Evolutionary conservation across 2,329 filamentous ascomycete species (phyloP).

Genomic region (Arthrobotrys sinensis): DNA sequence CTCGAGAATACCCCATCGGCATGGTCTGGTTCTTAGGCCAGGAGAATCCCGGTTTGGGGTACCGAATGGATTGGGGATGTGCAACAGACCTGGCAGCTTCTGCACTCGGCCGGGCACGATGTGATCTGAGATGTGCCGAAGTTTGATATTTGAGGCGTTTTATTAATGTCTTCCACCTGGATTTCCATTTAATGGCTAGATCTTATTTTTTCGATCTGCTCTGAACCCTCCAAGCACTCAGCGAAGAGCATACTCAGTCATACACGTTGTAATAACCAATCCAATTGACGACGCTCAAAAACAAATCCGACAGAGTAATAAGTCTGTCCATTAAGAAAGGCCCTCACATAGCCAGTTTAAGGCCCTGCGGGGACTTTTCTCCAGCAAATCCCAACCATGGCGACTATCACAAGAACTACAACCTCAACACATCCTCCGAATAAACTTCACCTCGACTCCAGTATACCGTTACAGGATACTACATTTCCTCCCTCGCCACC

Average conservation of each 20-base stretch:
- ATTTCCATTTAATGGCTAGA: background rate
- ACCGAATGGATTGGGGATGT: conserved; percentile 36
- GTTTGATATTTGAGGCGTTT: background rate
- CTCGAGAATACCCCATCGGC: conserved; percentile 7
- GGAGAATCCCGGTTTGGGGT: conserved; percentile 28
- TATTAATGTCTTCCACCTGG: conserved; percentile 6
- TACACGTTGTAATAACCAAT: background rate
- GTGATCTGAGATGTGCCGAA: conserved; percentile 4
- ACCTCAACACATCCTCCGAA: conserved; percentile 49
- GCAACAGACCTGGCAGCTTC: conserved; percentile 21
- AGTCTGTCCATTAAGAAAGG: background rate
- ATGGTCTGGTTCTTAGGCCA: background rate
- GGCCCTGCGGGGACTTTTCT: conserved; percentile 5
- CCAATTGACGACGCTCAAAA: background rate
- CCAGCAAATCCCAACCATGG: conserved; percentile 22
- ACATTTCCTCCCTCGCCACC: conserved; percentile 29
- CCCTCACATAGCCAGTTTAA: background rate
- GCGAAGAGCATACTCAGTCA: background rate
- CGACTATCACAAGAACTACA: conserved; percentile 53
- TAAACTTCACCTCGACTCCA: conserved; percentile 19
- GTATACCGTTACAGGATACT: conserved; percentile 4
- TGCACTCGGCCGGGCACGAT: conserved; percentile 19
- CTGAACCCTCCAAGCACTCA: background rate
- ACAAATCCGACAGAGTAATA: background rate
- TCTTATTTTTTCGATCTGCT: background rate